These are phyloP conservation scores for Diaporthe caulivora DNA, from an alignment of 2,329 filamentous ascomycete species.

Conservation along the genomic window DNA sequence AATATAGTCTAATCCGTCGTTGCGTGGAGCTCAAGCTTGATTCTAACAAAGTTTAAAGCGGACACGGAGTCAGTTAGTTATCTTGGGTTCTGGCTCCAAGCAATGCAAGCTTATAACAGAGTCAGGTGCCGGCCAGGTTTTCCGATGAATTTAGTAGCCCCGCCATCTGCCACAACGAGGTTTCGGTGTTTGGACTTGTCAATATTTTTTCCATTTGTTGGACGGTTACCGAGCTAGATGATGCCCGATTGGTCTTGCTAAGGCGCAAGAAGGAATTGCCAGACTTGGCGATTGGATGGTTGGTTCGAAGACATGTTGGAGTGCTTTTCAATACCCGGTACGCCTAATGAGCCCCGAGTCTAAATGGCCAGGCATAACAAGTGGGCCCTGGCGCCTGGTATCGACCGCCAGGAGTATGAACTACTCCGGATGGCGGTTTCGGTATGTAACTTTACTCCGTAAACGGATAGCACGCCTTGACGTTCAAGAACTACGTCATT, in stretches of 20 bases:
- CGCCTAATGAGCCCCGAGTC: neutral
- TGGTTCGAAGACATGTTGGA: neutral
- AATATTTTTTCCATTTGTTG: neutral
- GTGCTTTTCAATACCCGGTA: neutral
- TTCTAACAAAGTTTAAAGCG: constrained; percentile 9
- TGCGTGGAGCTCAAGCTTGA: constrained; percentile 23
- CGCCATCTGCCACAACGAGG: too few species aligned
- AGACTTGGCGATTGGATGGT: neutral
- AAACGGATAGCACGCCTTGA: neutral
- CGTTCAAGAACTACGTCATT: neutral
- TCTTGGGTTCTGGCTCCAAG: neutral
- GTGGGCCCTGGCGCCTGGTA: neutral
- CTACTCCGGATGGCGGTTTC: neutral
- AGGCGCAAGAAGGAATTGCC: neutral
- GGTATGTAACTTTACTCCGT: neutral
- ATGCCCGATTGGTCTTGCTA: neutral
- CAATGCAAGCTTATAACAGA: too few species aligned
- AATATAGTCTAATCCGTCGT: constrained; percentile 5
- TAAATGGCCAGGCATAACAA: neutral
- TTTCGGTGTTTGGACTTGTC: neutral
- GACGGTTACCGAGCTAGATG: neutral
- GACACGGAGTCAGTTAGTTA: neutral
- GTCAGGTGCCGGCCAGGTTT: neutral
- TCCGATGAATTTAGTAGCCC: neutral
- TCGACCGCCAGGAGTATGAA: neutral